phyloP scores from a whole-genome alignment of 1,139 yeast genomes.

The Torulaspora globosa region DNA sequence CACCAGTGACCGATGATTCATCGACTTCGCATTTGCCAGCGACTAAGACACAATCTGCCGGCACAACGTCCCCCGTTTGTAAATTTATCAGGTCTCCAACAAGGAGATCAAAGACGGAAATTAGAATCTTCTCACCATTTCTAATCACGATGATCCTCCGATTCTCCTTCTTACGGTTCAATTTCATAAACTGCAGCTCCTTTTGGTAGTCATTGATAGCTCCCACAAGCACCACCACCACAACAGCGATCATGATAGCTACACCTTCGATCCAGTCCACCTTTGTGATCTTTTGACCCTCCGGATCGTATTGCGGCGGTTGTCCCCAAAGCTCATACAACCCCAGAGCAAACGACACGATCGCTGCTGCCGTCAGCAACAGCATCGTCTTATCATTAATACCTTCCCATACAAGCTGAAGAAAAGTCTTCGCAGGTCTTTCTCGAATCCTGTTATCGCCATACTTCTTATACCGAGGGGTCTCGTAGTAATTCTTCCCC shows the following conservation, averaged over 20 bases:
- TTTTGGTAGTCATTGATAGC: conserved; percentile 95
- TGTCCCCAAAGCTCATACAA: conserved; percentile 89
- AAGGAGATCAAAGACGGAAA: conserved; percentile 69
- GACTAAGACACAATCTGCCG: conserved; percentile 81
- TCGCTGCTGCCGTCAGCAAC: conserved; percentile 77
- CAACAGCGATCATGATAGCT: conserved; percentile 87
- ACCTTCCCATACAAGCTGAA: conserved; percentile 72
- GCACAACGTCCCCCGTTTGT: conserved; percentile 92
- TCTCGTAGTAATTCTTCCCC: conserved; percentile 32
- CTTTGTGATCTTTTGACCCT: conserved; percentile 68
- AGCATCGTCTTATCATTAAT: conserved; percentile 88
- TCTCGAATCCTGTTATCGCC: conserved; percentile 74
- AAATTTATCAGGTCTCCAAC: conserved; percentile 82
- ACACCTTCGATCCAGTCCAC: conserved; percentile 99
- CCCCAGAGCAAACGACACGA: conserved; percentile 84
- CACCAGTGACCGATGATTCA: conserved; percentile 92
- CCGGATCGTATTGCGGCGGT: conserved; percentile 69
- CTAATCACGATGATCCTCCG: conserved; percentile 74
- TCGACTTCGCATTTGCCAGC: conserved; percentile 79
- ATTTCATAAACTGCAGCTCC: conserved; percentile 84
- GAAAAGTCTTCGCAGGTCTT: conserved; percentile 60
- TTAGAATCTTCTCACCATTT: conserved; percentile 61
- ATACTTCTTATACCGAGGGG: conserved; percentile 44
- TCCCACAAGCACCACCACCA: conserved; percentile 88
- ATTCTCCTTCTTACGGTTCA: conserved; percentile 84